phyloP scores from a whole-genome alignment of 306 rosid genomes.

The Quercus agrifolia region DNA sequence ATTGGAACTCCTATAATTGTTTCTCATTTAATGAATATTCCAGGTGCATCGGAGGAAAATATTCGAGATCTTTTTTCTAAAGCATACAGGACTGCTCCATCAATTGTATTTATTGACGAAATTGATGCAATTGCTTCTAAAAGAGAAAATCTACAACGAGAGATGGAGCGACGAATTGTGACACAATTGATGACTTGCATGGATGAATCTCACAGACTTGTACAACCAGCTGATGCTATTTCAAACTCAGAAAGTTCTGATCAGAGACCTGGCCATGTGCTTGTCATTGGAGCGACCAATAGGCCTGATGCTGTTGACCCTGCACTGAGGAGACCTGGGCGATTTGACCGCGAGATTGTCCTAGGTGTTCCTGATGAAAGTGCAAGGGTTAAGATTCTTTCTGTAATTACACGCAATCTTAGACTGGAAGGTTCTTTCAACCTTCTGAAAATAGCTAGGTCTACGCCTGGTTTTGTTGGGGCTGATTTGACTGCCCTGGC shows the following conservation, averaged over 20 bases:
- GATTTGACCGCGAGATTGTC: conserved; percentile 72
- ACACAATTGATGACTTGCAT: conserved; percentile 78
- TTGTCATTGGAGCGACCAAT: conserved; percentile 95
- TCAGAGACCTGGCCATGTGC: conserved; percentile 55
- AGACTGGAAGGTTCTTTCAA: conserved; percentile 76
- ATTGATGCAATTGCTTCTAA: conserved; percentile 88
- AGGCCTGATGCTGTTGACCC: conserved; percentile 87
- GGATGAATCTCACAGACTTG: conserved; percentile 55
- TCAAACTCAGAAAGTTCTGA: conserved; percentile 37
- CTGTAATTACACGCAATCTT: conserved; percentile 53
- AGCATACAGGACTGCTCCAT: conserved; percentile 77
- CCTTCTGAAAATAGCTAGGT: conserved; percentile 69
- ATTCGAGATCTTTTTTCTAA: conserved; percentile 77
- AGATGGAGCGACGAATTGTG: conserved; percentile 83
- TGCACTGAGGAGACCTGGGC: conserved; percentile 84
- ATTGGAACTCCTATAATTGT: neutral
- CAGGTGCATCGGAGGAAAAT: conserved; percentile 91
- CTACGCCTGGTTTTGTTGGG: conserved; percentile 87
- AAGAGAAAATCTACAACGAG: conserved; percentile 82
- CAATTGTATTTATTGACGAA: conserved; percentile 79
- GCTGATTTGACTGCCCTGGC: conserved; percentile 82
- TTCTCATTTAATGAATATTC: neutral
- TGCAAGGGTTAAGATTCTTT: conserved; percentile 51
- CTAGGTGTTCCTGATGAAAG: conserved; percentile 67
- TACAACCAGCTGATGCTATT: conserved; percentile 24